Conservation (phyloP, 345 rosid species). For the Syzygium oleosum region DNA sequence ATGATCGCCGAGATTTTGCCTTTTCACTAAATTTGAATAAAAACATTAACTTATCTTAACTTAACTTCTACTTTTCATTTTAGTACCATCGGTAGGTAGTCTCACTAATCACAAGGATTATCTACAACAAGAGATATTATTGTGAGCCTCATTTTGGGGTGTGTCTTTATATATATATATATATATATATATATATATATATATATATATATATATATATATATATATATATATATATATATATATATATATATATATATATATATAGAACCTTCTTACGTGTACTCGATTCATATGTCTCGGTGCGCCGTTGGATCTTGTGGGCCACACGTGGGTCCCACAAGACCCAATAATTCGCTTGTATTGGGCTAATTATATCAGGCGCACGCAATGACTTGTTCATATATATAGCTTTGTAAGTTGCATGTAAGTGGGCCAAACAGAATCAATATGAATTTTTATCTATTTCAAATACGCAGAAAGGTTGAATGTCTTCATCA, state of each 20-base stretch:
- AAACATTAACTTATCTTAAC: background rate
- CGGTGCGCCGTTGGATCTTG: background rate
- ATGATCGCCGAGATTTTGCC: background rate
- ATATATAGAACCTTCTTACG: background rate
- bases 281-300: background rate
- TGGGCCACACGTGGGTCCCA: background rate
- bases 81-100: background rate
- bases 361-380: background rate
- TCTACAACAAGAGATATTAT: background rate
- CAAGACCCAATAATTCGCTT: background rate
- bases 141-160: background rate
- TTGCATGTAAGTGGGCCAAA: background rate
- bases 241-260: no score
- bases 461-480: background rate
- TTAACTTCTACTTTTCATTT: background rate
- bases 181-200: no score
- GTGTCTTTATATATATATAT: background rate
- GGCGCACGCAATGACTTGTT: background rate
- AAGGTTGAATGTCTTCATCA: background rate
- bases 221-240: no score
- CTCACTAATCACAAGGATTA: background rate
- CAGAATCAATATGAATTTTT: no score
- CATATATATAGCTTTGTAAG: background rate
- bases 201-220: no score
- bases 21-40: background rate